These are phyloP conservation scores for Mycocentrospora acerina DNA, from an alignment of 2,329 filamentous ascomycete species.

Conservation along the genomic window DNA sequence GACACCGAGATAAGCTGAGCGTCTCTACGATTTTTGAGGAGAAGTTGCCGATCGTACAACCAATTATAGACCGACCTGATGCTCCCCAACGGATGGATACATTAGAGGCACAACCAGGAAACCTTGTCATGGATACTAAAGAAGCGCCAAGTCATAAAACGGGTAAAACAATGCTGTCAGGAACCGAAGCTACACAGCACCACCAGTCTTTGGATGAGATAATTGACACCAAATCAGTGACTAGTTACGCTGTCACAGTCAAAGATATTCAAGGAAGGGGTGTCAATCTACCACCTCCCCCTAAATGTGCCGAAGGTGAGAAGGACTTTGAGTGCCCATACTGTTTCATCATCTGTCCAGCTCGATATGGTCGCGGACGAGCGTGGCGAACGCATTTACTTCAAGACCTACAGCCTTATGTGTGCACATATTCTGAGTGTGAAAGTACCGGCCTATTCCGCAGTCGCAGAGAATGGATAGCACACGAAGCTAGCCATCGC, in stretches of 20 bases:
- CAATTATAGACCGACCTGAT: constrained; percentile 6
- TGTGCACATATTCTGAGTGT: constrained; percentile 39
- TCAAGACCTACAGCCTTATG: constrained; percentile 42
- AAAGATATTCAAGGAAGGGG: constrained; percentile 37
- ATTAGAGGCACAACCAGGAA: constrained; percentile 11
- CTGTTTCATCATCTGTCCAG: constrained; percentile 43
- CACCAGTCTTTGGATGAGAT: constrained; percentile 41
- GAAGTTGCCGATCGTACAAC: neutral
- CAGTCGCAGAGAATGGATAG: constrained; percentile 40
- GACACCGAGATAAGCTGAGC: constrained; percentile 39
- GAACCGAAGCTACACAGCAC: constrained; percentile 41
- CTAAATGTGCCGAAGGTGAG: constrained; percentile 31
- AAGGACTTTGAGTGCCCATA: constrained; percentile 43
- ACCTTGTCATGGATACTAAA: constrained; percentile 8
- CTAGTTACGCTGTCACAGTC: constrained; percentile 40
- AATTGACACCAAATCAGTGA: constrained; percentile 38
- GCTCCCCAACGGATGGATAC: constrained; percentile 12
- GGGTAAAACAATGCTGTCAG: constrained; percentile 37
- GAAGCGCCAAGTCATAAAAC: constrained; percentile 35
- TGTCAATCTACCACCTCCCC: constrained; percentile 37
- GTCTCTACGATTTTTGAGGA: constrained; percentile 27
- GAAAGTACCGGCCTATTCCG: constrained; percentile 32
- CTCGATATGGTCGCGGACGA: constrained; percentile 36
- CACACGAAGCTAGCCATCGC: constrained; percentile 41
- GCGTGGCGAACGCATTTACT: constrained; percentile 40